Base-by-base conservation (phyloP, 1,284 basidiomycete genomes). In the Sanghuangporus baumii region DNA sequence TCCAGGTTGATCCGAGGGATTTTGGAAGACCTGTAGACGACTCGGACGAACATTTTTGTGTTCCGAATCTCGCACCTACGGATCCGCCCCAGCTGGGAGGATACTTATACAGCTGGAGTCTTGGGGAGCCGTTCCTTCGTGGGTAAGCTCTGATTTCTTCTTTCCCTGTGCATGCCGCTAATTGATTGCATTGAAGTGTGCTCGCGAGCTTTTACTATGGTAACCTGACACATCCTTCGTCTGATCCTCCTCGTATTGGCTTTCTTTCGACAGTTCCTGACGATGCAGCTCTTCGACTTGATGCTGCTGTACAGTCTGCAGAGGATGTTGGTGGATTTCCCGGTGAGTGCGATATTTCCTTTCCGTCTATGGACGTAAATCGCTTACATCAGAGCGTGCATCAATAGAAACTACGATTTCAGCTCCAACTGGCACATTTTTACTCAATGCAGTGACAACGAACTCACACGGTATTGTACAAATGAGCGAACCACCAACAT, bases 1-100 rank as follows among this genome's bases (percentile, higher is more conserved):
- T 89, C 73, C 80, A 84, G 4, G 78, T 88, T 40, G 87, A 88
- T 70, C 83, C 87, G 34, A 80, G 85, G 41, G 87, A 89, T 71
- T 85, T 89, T 65, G 72, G 80, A 80, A 66, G 71, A 72, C 31
- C 70, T 61, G 63, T 68, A 1, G 75, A 74, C 34, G 74, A 80
- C 61, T 74, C 79, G 1, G 72, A 73, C 14, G 72, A 72, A 3
- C n/a, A 60, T 8, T 88, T 86, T 67, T 67, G 72, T 55, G 74
- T 81, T 31, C 69, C 68, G 66, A 84, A 81, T 62, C 61, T 88
- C 48, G 81, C 79, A 0, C 52, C 75, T 4, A 87, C 86, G 7
- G 85, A 87, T 60, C 74, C 78, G 9, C 82, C 81, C 2, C 66
- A 68, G 71, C 74, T 69, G 43, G 76, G 74, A 36, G 60, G 68